Percentiles rank a stretch among this genome's conserved stretches.
These are phyloP conservation scores for Trametes hirsuta DNA, from an alignment of 1,284 basidiomycete species.

Conservation along the genomic window DNA sequence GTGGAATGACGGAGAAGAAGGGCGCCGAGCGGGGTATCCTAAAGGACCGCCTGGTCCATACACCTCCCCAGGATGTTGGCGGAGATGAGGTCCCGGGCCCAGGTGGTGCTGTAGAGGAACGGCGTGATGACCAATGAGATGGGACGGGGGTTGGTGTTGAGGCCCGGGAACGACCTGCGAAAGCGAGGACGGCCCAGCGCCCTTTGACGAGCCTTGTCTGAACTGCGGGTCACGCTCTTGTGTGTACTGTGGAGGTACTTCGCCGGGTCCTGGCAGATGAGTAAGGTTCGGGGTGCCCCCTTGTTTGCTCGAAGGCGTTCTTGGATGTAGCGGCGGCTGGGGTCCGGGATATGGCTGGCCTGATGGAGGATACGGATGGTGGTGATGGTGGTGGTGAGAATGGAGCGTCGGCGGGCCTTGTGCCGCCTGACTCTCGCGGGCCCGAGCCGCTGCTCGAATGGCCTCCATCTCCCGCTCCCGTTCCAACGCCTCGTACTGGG, in stretches of 20 bases:
- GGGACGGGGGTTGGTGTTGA: slow-evolving; percentile 16
- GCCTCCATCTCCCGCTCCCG: slow-evolving; percentile 24
- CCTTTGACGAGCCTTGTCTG: slow-evolving; percentile 24
- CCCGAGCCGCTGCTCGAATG: slow-evolving; percentile 9
- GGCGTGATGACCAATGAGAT: slow-evolving; percentile 18
- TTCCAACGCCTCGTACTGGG: slow-evolving; percentile 23
- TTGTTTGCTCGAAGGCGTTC: slow-evolving; percentile 17
- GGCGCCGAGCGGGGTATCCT: slow-evolving; percentile 22
- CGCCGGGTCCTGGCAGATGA: slow-evolving; percentile 11
- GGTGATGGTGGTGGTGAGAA: slow-evolving; percentile 25
- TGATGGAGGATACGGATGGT: slow-evolving; percentile 11
- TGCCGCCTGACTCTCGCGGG: slow-evolving; percentile 6
- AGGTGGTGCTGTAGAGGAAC: slow-evolving; percentile 17
- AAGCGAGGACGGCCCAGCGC: slow-evolving; percentile 7
- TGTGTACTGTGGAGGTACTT: slow-evolving; percentile 19
- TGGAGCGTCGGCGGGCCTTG: slow-evolving; percentile 14
- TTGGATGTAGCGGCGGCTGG: slow-evolving; percentile 1
- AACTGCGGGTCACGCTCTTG: slow-evolving; percentile 24
- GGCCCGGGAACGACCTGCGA: slow-evolving; percentile 19
- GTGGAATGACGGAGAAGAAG: slow-evolving; percentile 20
- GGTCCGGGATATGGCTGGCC: slow-evolving; percentile 11
- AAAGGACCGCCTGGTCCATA: slow-evolving; percentile 15
- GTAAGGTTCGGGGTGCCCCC: background rate
- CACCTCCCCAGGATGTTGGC: slow-evolving; percentile 23
- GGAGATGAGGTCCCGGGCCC: slow-evolving; percentile 28